Percentiles rank a stretch among this genome's conserved stretches.
These are phyloP conservation scores for Isoetes taiwanensis DNA, from an alignment of 75 land plant species.

Conservation along the genomic window DNA sequence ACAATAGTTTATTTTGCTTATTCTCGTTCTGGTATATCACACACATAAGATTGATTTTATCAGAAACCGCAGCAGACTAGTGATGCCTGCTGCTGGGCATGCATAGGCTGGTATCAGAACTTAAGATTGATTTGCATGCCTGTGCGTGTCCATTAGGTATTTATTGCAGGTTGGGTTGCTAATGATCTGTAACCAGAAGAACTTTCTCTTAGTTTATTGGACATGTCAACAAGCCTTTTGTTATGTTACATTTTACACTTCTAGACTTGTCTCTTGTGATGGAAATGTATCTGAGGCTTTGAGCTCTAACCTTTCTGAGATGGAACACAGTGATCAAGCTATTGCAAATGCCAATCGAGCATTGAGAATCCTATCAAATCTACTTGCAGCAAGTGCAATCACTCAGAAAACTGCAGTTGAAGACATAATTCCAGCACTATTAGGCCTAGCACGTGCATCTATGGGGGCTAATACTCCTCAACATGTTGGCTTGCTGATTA, in stretches of 20 bases:
- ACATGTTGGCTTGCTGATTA: slow-evolving; percentile 32
- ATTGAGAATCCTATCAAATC: slow-evolving; percentile 54
- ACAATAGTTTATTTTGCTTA: too few species aligned
- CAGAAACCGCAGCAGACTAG: neutral
- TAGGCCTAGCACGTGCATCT: slow-evolving; percentile 33
- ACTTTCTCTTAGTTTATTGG: too few species aligned
- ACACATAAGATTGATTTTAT: neutral
- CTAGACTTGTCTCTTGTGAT: too few species aligned
- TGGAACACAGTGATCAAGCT: slow-evolving; percentile 74
- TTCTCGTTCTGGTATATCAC: neutral
- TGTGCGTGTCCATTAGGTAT: neutral
- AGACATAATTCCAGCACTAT: slow-evolving; percentile 48
- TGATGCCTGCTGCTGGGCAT: too few species aligned
- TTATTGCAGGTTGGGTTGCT: too few species aligned
- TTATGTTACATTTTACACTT: too few species aligned
- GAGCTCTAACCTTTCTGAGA: too few species aligned
- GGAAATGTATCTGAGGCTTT: too few species aligned
- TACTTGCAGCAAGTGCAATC: slow-evolving; percentile 58
- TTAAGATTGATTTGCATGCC: too few species aligned
- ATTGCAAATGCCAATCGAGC: slow-evolving; percentile 49
- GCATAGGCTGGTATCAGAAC: too few species aligned
- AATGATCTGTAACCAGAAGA: too few species aligned
- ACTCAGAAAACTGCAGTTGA: slow-evolving; percentile 45
- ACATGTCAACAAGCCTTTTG: too few species aligned
- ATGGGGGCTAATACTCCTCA: slow-evolving; percentile 25